Evolutionary conservation across 1,284 basidiomycete genomes (phyloP), one percentile per base, ranked within the genome.

Genomic region (Cutaneotrichosporon arboriforme): DNA sequence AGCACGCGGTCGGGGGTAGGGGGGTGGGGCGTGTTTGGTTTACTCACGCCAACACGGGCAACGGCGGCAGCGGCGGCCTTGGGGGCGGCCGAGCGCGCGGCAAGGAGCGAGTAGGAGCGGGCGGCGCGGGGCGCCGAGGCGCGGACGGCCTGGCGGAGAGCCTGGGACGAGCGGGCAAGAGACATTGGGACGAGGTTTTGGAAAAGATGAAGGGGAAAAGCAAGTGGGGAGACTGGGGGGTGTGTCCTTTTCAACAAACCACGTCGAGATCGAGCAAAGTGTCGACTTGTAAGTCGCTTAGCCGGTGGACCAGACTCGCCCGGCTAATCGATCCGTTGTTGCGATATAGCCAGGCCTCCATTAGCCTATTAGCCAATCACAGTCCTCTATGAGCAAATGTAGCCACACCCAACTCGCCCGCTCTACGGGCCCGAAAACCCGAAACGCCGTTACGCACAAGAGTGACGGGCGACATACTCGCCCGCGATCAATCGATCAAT

Each of bases 41-140:
- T 34, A 70, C 57, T 61, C 57, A 72, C 65, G 55, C 75, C 72
- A 47, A 73, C 76, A 75, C 62, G 61, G 38, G 65, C 52, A 46
- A 63, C 68, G 55, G 68, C 63, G 51, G 61, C 61, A 49, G 62
- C 68, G 40, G 54, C 49, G 40, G 59, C 62, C 62, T 68, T 71
- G 55, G 72, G 77, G 50, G 77, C 77, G 52, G 72, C 77, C 23
- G 43, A 26, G 61, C 82, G 81, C 26, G 41, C 41, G 45, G 85
- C 80, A 52, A 89, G 80, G 58, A 87, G 76, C 42, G 88, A 88
- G 77, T 86, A 88, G 40, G 84, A 83, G 83, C 86, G 49, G 62
- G 64, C 66, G 41, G 70, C 70, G 55, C 64, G 60, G 52, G 60
- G 54, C 46, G 68, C 62, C 76, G 73, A 67, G 49, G 59, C 48